phyloP scores from a whole-genome alignment of 2,329 filamentous ascomycete genomes.

The Fusarium virguliforme region DNA sequence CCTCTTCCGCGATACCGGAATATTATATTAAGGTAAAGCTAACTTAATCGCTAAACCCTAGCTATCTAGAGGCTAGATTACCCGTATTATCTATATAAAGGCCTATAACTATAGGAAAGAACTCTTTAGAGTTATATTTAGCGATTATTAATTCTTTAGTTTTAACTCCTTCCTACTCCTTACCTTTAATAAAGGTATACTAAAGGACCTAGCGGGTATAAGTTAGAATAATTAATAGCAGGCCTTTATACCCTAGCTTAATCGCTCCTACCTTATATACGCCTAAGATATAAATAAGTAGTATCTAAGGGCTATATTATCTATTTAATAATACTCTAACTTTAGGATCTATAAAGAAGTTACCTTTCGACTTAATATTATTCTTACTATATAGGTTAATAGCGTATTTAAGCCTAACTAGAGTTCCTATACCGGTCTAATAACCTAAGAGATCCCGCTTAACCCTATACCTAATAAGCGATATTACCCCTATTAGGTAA shows the following conservation, averaged over 20 bases:
- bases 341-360: constrained; percentile 16
- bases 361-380: background rate
- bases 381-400: background rate
- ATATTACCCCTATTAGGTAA: background rate
- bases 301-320: constrained; percentile 9
- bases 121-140: constrained; percentile 12
- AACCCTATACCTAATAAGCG: too few relatives aligned
- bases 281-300: constrained; percentile 22
- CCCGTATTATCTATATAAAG: background rate
- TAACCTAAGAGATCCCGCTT: background rate
- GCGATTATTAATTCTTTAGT: constrained; percentile 25
- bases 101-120: background rate
- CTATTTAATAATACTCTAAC: background rate
- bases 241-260: background rate
- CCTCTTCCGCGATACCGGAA: background rate
- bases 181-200: constrained; percentile 17
- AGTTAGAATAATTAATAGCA: background rate
- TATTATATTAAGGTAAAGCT: background rate
- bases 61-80: background rate
- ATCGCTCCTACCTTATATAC: background rate
- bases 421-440: constrained; percentile 3
- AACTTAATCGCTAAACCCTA: background rate
- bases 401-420: background rate
- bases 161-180: constrained; percentile 15
- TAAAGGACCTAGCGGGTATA: background rate